Conservation (phyloP, 805 yeast species). For the Monosporozyma servazzii region DNA sequence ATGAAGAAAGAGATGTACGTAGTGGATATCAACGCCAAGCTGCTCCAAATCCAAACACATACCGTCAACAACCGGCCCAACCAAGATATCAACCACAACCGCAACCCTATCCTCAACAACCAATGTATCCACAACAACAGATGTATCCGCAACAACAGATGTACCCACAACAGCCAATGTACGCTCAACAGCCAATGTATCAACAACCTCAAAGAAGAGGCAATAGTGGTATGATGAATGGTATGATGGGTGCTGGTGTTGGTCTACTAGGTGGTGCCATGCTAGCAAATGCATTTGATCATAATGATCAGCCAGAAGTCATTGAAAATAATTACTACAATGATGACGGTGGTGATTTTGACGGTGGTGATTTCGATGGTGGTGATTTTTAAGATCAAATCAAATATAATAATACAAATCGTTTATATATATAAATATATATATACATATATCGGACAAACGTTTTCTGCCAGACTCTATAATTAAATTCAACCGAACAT, state of each 20-base stretch:
- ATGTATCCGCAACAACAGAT: constrained; percentile 18
- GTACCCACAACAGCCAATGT: constrained; percentile 17
- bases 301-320: constrained; percentile 12
- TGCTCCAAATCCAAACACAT: not conserved
- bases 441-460: not conserved
- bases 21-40: constrained; percentile 2
- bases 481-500: not conserved
- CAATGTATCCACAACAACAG: constrained; percentile 20
- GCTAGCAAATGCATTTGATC: constrained; percentile 36
- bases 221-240: constrained; percentile 30
- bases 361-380: constrained; percentile 23
- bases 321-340: constrained; percentile 31
- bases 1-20: not conserved
- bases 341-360: constrained; percentile 26
- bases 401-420: not conserved
- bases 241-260: constrained; percentile 44
- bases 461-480: not conserved
- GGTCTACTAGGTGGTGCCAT: constrained; percentile 57
- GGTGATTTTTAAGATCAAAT: constrained; percentile 12
- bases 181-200: constrained; percentile 9
- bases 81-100: constrained; percentile 14
- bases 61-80: constrained; percentile 11
- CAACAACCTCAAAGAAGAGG: constrained; percentile 26
- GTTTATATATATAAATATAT: too few relatives aligned
- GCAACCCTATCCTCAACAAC: constrained; percentile 15